Conservation (phyloP, 495 filamentous ascomycete genomes). For the Rhizodiscina lignyota region DNA sequence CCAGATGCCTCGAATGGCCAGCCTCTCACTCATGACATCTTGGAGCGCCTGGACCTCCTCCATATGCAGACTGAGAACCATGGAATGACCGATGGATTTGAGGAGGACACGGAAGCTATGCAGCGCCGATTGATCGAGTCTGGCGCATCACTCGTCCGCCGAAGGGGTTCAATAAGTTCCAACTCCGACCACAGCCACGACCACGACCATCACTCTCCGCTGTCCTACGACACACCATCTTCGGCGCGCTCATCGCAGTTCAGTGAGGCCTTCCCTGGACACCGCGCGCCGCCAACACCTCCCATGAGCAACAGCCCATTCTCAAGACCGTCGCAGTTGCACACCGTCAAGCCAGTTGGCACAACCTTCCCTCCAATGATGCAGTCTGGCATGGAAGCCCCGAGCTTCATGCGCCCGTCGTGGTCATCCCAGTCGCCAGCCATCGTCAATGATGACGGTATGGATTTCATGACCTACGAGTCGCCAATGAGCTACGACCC, state of each 20-base stretch:
- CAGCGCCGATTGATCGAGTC: slow-evolving; percentile 36
- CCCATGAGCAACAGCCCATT: slow-evolving; percentile 17
- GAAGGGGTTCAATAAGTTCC: slow-evolving; percentile 37
- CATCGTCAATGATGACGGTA: neutral
- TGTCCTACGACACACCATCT: slow-evolving; percentile 9
- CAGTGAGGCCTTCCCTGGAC: slow-evolving; percentile 8
- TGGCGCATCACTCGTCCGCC: slow-evolving; percentile 30
- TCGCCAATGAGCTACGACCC: slow-evolving; percentile 10
- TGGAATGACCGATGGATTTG: slow-evolving; percentile 24
- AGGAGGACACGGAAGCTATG: slow-evolving; percentile 37
- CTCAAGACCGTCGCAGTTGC: slow-evolving; percentile 11
- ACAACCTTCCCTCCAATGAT: slow-evolving; percentile 6
- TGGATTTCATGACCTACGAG: slow-evolving; percentile 7
- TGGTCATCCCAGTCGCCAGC: neutral
- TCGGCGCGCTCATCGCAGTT: slow-evolving; percentile 8
- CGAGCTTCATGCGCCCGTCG: slow-evolving; percentile 4
- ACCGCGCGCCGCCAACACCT: slow-evolving; percentile 14
- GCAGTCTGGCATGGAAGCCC: slow-evolving; percentile 8
- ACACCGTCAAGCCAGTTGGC: slow-evolving; percentile 6
- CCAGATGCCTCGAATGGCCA: slow-evolving; percentile 36
- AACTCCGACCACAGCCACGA: slow-evolving; percentile 32
- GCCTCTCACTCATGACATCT: slow-evolving; percentile 49
- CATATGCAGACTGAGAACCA: slow-evolving; percentile 21
- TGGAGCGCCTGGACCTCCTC: slow-evolving; percentile 40
- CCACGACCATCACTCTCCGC: slow-evolving; percentile 4